Base-by-base conservation (phyloP, 495 filamentous ascomycete genomes). In the Xylaria flabelliformis region DNA sequence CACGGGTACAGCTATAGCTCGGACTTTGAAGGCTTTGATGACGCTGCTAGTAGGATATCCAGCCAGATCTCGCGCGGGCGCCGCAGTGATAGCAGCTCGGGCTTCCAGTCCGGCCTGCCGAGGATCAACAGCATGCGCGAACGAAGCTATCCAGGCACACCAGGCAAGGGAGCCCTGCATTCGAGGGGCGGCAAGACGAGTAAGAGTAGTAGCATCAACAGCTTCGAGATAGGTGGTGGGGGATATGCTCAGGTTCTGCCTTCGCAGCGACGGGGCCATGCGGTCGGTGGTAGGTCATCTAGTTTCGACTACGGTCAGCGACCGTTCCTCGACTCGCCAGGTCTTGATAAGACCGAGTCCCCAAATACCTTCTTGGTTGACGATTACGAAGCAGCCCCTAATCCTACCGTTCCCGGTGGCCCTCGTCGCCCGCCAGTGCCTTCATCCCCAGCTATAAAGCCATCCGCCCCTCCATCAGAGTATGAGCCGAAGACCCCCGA, bases 351-450 rank as follows among this genome's bases (percentile, higher is more conserved):
- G 69, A 75, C 81, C 42, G 85, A 85, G 36, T 81, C 85, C 74
- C 78, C 81, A 44, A 82, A 79, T 63, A 80, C 80, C 36, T 84
- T 86, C 72, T 80, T 84, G 71, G 78, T 79, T 69, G 82, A 90
- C 74, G 85, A 89, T 68, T 88, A 91, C 79, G 94, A 97, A 75
- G 93, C 95, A 70, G 96, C 96, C 39, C 95, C 95, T 15, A 94
- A 91, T 26, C 96, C 96, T 29, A 96, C 90, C 51, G 83, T 99
- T 62, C 94, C 94, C 24, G 91, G 85, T 55, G 95, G 95, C 15
- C 94, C 95, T 64, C 87, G 93, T 32, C 82, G 80, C 66, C 75
- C 85, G 70, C 79, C 82, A 73, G 74, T 84, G 69, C 85, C 87
- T 68, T 80, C 85, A 26, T 75, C 77, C 56, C 70, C 83, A 67